Evolutionary conservation across 2,329 filamentous ascomycete species (phyloP), one percentile per base, ranked within the genome.

Genomic region (Curvularia sp.): DNA sequence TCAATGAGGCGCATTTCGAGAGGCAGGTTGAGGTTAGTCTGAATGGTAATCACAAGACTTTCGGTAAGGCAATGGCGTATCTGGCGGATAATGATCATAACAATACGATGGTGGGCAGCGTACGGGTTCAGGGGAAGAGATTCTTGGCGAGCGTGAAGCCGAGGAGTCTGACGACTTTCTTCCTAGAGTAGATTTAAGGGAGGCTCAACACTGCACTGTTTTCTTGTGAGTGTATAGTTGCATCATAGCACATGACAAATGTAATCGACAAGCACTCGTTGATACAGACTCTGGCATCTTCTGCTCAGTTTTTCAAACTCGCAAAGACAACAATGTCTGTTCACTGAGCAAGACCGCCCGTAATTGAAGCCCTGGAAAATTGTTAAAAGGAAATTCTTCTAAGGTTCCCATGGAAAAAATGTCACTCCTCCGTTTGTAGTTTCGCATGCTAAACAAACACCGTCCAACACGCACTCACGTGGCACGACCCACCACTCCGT

Each of bases 1-100:
- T 74, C 51, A 75, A 76, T 26, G 66, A 69, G n/a, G 62, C 69
- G 24, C 57, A 61, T 31, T 52, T 28, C n/a, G 57, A 64, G 0
- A 50, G 55, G 7, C 35, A 53, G 20, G 44, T 58, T 8, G 48
- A 61, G 13, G 24, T 63, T 30, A 51, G 28, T 24, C 10, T 59
- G 1, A 30, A 24, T 6, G 47, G 53, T 4, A 28, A 15, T 49
- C n/a, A 39, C 7, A 12, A 48, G 8, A 13, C 5, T 2, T 31
- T 51, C 31, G 48, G 41, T 0, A 30, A 49, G 3, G 57, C 53
- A 8, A 56, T 35, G 5, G 53, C 57, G 13, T 59, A 56, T 43
- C 22, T 59, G 48, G 53, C 57, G 5, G 57, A 59, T 18, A 59
- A 59, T 20, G 35, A 56, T 1, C 57, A 59, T 3, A 59, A 59